Base-by-base conservation (phyloP, 1,284 basidiomycete species). In the Moesziomyces globuligerus region DNA sequence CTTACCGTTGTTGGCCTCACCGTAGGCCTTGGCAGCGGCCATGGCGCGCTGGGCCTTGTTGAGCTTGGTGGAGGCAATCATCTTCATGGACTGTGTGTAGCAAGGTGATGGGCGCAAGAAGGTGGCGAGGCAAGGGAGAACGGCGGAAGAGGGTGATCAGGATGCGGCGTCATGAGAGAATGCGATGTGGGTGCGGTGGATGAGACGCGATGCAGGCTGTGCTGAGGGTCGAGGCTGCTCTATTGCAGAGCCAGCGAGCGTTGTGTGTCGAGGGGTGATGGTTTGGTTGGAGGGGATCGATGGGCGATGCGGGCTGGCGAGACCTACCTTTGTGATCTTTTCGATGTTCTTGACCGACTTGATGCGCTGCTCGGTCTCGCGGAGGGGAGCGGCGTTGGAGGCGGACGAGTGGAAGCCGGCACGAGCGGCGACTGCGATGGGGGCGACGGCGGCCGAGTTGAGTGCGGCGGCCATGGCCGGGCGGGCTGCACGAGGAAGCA, bases 341-440 rank as follows among this genome's bases (percentile, higher is more conserved):
- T 95, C 92, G 83, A 96, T 96, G 81, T 84, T 98, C 84, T 88
- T 88, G 83, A 98, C 95, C 57, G 93, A 96, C 89, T 98, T 97
- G 85, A 94, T 88, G 76, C 95, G 91, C 84, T 92, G 85, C 87
- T 98, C 96, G 81, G 98, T 91, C 86, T 98, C 95, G 82, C 94
- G 90, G 75, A 98, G 90, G 61, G 95, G 97, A 46, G 94, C 94
- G 92, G 94, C 94, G 84, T 93, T 93, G 75, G 90, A 88, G 75
- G 90, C 64, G 28, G 77, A 76, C 17, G 76, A 70, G 72, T 78
- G 76, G 74, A 81, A 81, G 42, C 67, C 75, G 53, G 75, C 75
- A 52, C 78, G 68, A 40, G 73, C 72, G 41, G 55, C 67, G 21
- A 62, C 49, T 41, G 69, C 61, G 36, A 67, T 41, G 20, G 64